phyloP scores from a whole-genome alignment of 768 basidiomycete genomes.

The Pleurotus eryngii region DNA sequence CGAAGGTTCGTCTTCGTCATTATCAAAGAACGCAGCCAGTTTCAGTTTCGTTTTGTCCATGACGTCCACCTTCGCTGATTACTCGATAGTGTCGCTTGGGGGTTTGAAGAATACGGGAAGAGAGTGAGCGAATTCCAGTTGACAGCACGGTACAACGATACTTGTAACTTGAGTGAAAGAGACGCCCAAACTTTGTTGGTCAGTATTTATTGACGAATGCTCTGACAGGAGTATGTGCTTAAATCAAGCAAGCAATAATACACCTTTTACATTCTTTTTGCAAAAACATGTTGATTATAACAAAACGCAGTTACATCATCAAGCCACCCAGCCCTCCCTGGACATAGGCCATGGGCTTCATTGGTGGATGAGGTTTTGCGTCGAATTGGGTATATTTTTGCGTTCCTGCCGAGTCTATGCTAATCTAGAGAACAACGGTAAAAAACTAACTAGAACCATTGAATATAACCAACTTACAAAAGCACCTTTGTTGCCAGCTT shows the following conservation, averaged over 20 bases:
- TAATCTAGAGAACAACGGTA: slow-evolving; percentile 47
- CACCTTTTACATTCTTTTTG: too few species aligned
- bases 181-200: too few species aligned
- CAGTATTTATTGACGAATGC: too few species aligned
- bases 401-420: slow-evolving; percentile 75
- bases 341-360: slow-evolving; percentile 92
- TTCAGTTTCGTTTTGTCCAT: slow-evolving; percentile 71
- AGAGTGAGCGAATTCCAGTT: too few species aligned
- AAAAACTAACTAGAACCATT: too few species aligned
- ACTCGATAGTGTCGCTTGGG: too few species aligned
- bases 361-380: slow-evolving; percentile 81
- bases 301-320: slow-evolving; percentile 45
- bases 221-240: too few species aligned
- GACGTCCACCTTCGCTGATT: background rate
- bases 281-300: slow-evolving; percentile 8
- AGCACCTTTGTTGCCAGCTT: slow-evolving; percentile 88
- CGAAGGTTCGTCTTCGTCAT: slow-evolving; percentile 81
- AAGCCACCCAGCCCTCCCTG: slow-evolving; percentile 62
- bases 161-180: too few species aligned
- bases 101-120: too few species aligned
- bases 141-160: too few species aligned
- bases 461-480: slow-evolving; percentile 54
- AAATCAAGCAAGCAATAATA: too few species aligned
- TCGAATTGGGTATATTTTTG: slow-evolving; percentile 79
- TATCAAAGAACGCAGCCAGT: slow-evolving; percentile 80